Percentiles rank a stretch among this genome's conserved stretches.
Evolutionary conservation across 345 rosid species (phyloP).

Genomic region (Sisymbrium irio): DNA sequence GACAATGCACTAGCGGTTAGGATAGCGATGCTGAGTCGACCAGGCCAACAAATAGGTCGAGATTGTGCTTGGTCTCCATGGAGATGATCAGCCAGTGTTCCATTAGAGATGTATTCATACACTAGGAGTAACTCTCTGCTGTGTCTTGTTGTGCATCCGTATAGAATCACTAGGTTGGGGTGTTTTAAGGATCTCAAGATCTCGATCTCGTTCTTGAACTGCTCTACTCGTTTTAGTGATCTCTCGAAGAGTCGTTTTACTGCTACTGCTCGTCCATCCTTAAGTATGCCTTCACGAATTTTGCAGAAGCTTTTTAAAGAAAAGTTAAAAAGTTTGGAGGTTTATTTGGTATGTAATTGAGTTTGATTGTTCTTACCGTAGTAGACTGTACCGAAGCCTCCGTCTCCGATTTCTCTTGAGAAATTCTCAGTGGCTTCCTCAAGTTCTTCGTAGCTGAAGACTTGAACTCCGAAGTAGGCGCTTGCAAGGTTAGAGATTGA

Average conservation of each 20-base stretch:
- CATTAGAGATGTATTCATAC: constrained; percentile 82
- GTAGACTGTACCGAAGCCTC: constrained; percentile 89
- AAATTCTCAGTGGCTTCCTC: constrained; percentile 70
- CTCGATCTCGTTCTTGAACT: constrained; percentile 87
- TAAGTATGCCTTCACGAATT: too few species aligned
- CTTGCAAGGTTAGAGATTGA: constrained; percentile 52
- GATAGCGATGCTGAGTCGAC: constrained; percentile 64
- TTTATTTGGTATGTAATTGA: too few species aligned
- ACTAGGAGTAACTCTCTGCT: constrained; percentile 76
- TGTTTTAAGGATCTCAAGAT: constrained; percentile 79
- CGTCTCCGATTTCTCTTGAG: constrained; percentile 77
- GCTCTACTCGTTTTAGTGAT: constrained; percentile 66
- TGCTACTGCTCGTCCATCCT: constrained; percentile 63
- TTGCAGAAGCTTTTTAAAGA: too few species aligned
- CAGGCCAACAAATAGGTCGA: constrained; percentile 65
- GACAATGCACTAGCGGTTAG: constrained; percentile 86
- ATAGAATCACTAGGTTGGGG: constrained; percentile 77
- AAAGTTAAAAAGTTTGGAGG: too few species aligned
- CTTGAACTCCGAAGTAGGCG: constrained; percentile 70
- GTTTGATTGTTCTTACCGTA: too few species aligned
- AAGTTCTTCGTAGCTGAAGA: constrained; percentile 69
- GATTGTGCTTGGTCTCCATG: constrained; percentile 50
- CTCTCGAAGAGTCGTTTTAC: constrained; percentile 69
- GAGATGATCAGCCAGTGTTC: constrained; percentile 80
- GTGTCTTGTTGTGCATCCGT: constrained; percentile 84